Percentiles rank a stretch among this genome's conserved stretches.
Evolutionary conservation across 2,329 filamentous ascomycete species (phyloP).

Genomic region (Aureobasidium sp.): DNA sequence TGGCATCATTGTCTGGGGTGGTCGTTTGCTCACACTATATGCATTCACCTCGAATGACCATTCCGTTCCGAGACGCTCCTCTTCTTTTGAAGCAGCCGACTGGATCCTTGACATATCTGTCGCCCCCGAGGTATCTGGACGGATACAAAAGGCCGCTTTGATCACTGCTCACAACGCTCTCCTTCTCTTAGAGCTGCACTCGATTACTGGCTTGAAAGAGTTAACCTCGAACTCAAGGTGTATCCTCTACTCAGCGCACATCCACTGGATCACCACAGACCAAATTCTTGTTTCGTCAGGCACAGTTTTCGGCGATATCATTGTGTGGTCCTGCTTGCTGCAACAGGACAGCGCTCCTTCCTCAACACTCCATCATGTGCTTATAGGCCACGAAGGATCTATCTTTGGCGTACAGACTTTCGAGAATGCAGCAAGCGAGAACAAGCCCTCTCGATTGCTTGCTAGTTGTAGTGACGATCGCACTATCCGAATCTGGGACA

Average conservation of each 20-base stretch:
- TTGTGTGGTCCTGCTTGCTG: constrained; percentile 69
- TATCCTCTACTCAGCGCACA: constrained; percentile 77
- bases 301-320: constrained; percentile 89
- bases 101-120: constrained; percentile 66
- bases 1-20: constrained; percentile 62
- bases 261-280: constrained; percentile 53
- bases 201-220: constrained; percentile 38
- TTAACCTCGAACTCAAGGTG: constrained; percentile 54
- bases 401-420: constrained; percentile 87
- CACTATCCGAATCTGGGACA: constrained; percentile 81
- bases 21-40: constrained; percentile 40
- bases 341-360: constrained; percentile 18
- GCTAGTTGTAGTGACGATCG: constrained; percentile 93
- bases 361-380: constrained; percentile 47
- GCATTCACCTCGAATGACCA: neutral
- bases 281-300: constrained; percentile 73
- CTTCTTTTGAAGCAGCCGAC: constrained; percentile 38
- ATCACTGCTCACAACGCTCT: constrained; percentile 86
- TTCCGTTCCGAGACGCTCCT: neutral
- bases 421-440: constrained; percentile 37
- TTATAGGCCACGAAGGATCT: constrained; percentile 76
- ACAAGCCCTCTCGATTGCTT: constrained; percentile 53
- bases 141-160: constrained; percentile 38
- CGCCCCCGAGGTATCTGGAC: constrained; percentile 32
- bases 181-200: constrained; percentile 30